Percentiles rank a stretch among this genome's conserved stretches.
Evolutionary conservation across 768 basidiomycete genomes (phyloP).

Genomic region (Hygrophorus russula): DNA sequence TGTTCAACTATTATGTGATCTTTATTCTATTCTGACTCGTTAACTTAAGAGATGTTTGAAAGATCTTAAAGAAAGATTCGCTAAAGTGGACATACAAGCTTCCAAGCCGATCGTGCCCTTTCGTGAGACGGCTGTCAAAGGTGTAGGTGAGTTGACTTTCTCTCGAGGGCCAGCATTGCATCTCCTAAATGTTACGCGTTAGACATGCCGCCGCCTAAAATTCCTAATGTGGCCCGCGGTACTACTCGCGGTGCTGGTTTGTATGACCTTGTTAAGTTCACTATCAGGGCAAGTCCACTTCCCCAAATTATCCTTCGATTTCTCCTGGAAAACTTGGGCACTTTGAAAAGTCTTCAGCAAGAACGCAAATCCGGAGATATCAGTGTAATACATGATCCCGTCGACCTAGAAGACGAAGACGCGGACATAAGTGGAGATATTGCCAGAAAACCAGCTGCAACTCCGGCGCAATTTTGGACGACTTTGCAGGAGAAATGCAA

Average conservation of each 20-base stretch:
- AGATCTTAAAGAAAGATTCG: constrained; percentile 93
- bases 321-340: constrained; percentile 57
- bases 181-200: background rate
- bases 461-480: constrained; percentile 73
- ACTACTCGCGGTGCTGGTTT: constrained; percentile 63
- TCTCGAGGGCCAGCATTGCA: background rate
- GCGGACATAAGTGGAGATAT: constrained; percentile 46
- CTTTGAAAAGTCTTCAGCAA: constrained; percentile 51
- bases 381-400: constrained; percentile 20
- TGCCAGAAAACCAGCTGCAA: constrained; percentile 50
- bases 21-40: background rate
- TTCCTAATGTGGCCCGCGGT: constrained; percentile 57
- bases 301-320: constrained; percentile 66
- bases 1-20: constrained; percentile 7
- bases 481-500: constrained; percentile 51
- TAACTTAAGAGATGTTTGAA: constrained; percentile 75
- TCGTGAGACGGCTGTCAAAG: constrained; percentile 86
- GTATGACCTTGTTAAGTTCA: constrained; percentile 67
- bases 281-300: constrained; percentile 73
- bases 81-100: constrained; percentile 83
- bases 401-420: constrained; percentile 26
- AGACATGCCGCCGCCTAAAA: constrained; percentile 89
- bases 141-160: constrained; percentile 37
- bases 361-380: constrained; percentile 25
- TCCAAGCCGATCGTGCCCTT: constrained; percentile 97